Conservation (phyloP, 2,329 filamentous ascomycete species). For the Trematosphaeria pertusa region DNA sequence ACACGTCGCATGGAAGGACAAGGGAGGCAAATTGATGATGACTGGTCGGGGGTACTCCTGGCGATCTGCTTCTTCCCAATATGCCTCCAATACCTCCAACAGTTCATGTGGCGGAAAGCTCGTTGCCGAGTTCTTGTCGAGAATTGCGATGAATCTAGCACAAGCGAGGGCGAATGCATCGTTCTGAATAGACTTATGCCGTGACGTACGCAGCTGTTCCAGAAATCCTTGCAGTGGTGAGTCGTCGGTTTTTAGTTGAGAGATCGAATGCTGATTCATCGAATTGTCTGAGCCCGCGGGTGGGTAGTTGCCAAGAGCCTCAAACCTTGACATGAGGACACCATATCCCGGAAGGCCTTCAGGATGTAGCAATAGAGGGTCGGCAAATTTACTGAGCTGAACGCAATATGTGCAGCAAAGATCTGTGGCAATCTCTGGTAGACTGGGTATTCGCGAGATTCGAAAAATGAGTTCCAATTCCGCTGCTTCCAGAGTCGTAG, state of each 20-base stretch:
- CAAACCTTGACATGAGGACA: too few species aligned
- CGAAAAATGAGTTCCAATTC: slow-evolving; percentile 45
- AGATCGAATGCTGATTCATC: too few species aligned
- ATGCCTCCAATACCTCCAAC: slow-evolving; percentile 34
- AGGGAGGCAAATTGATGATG: slow-evolving; percentile 43
- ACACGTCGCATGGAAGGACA: slow-evolving; percentile 47
- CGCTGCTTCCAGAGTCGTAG: slow-evolving; percentile 18
- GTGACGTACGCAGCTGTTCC: slow-evolving; percentile 28
- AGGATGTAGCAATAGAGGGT: too few species aligned
- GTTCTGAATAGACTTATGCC: slow-evolving; percentile 41
- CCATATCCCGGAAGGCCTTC: too few species aligned
- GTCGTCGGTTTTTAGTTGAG: neutral
- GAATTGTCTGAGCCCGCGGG: too few species aligned
- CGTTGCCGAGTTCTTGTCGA: slow-evolving; percentile 22
- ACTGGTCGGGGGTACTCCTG: slow-evolving; percentile 55
- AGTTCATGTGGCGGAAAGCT: slow-evolving; percentile 23
- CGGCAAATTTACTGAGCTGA: too few species aligned
- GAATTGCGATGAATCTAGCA: slow-evolving; percentile 22
- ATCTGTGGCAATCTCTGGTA: slow-evolving; percentile 54
- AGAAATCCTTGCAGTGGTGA: slow-evolving; percentile 32
- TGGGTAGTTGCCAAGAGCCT: too few species aligned
- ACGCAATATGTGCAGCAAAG: slow-evolving; percentile 40
- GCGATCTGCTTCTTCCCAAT: slow-evolving; percentile 58
- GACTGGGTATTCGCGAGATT: slow-evolving; percentile 45
- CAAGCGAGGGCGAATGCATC: slow-evolving; percentile 36